These are phyloP conservation scores for grape (Vitis vinifera) DNA, from an alignment of 164 flowering plant genomes.

Conservation along the genomic window DNA sequence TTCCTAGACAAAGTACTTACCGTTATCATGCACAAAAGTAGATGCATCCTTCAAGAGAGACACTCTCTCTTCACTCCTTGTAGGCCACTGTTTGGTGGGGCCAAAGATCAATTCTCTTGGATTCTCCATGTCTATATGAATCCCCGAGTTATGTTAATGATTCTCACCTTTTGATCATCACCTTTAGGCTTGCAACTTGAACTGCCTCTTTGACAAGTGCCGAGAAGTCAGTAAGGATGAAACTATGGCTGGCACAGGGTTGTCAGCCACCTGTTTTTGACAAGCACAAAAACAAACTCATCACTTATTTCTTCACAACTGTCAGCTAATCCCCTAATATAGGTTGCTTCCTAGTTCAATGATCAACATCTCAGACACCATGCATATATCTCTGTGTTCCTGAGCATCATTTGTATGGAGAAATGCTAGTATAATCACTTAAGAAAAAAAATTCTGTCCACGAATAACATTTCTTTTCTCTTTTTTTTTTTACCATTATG, in stretches of 20 bases:
- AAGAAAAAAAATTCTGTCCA: too few relatives aligned
- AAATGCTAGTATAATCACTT: too few relatives aligned
- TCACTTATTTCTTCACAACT: background rate
- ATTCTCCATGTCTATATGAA: slow-evolving; percentile 12
- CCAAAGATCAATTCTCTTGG: slow-evolving; percentile 22
- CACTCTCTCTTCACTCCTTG: slow-evolving; percentile 7
- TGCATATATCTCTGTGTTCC: too few relatives aligned
- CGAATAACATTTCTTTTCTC: too few relatives aligned
- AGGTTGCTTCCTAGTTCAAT: too few relatives aligned
- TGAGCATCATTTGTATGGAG: too few relatives aligned
- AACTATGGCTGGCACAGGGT: slow-evolving; percentile 76
- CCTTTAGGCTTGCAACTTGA: slow-evolving; percentile 40
- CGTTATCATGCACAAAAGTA: background rate
- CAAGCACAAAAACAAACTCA: background rate
- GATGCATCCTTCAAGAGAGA: slow-evolving; percentile 6
- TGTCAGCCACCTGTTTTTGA: slow-evolving; percentile 65
- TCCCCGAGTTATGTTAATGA: background rate
- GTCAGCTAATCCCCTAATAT: too few relatives aligned
- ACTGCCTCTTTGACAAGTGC: slow-evolving; percentile 80
- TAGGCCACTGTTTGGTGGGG: slow-evolving; percentile 16
- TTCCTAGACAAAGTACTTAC: background rate
- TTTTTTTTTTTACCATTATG: too few relatives aligned
- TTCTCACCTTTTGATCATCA: slow-evolving; percentile 10
- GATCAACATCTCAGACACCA: too few relatives aligned
- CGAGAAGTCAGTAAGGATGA: slow-evolving; percentile 87